These are phyloP conservation scores for Phytophthora sp. DNA, from an alignment of 352 stramenopile species.

Conservation along the genomic window DNA sequence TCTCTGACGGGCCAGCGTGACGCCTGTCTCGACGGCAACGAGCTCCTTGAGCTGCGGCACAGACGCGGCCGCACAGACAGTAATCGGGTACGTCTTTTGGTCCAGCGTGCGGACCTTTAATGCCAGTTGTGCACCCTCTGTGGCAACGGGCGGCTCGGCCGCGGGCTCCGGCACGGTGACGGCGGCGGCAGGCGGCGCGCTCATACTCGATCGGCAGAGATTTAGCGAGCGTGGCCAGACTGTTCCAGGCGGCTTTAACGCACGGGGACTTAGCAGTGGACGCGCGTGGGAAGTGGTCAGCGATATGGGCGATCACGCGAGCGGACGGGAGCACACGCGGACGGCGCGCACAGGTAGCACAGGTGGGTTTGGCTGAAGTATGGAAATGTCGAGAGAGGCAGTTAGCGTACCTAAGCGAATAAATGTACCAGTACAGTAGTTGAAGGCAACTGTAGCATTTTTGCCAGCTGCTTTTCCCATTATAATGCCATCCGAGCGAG, in stretches of 20 bases:
- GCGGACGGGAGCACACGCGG: conserved; percentile 5
- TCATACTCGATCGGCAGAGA: conserved; percentile 3
- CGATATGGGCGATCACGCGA: not conserved
- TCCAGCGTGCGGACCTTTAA: conserved; percentile 87
- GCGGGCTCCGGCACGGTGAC: conserved; percentile 23
- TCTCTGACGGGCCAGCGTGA: conserved; percentile 74
- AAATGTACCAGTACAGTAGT: not conserved
- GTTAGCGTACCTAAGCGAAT: not conserved
- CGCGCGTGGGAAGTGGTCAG: not conserved
- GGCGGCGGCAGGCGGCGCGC: not conserved
- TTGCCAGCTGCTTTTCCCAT: too few relatives aligned
- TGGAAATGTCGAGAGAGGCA: conserved; percentile 1
- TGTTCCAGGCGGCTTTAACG: conserved; percentile 3
- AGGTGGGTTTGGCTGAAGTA: not conserved
- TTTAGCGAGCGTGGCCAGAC: not conserved
- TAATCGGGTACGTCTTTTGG: conserved; percentile 82
- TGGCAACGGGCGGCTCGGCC: conserved; percentile 18
- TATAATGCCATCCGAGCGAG: too few relatives aligned
- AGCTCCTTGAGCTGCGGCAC: conserved; percentile 80
- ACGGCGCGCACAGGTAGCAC: not conserved
- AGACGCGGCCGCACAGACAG: conserved; percentile 61
- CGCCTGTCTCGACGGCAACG: conserved; percentile 70
- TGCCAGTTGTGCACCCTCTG: conserved; percentile 46
- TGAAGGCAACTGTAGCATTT: conserved; percentile 5
- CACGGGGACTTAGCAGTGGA: not conserved